Conservation (phyloP, 2,329 filamentous ascomycete species). For the Apiospora sp. region DNA sequence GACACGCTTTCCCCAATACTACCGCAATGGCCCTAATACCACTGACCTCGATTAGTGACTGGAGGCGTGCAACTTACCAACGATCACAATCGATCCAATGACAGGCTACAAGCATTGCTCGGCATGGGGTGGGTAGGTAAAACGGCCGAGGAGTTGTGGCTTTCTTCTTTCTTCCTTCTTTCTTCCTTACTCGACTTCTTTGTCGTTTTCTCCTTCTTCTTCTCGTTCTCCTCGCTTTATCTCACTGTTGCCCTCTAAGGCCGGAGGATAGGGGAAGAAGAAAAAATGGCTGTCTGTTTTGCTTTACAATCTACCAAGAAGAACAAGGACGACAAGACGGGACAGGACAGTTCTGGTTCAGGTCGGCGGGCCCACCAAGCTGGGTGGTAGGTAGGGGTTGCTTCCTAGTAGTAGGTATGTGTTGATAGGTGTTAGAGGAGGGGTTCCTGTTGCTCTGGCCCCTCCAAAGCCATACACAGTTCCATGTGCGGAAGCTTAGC, state of each 20-base stretch:
- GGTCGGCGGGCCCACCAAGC: neutral
- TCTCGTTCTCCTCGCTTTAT: too few species aligned
- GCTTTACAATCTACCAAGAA: neutral
- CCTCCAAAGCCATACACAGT: conserved; percentile 15
- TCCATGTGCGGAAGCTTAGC: conserved; percentile 22
- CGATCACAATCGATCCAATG: conserved; percentile 14
- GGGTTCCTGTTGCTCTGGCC: conserved; percentile 13
- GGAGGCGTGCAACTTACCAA: conserved; percentile 13
- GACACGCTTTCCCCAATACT: conserved; percentile 6
- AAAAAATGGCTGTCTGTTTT: neutral
- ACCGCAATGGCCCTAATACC: neutral
- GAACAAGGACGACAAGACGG: neutral
- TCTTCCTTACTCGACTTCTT: too few species aligned
- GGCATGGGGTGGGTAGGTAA: neutral
- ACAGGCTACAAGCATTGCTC: neutral
- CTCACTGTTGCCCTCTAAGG: neutral
- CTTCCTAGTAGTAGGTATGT: neutral
- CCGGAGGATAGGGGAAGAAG: neutral
- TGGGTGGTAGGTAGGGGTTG: neutral
- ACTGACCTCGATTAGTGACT: conserved; percentile 12
- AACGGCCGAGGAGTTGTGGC: conserved; percentile 7
- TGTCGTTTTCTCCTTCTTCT: neutral
- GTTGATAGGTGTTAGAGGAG: neutral
- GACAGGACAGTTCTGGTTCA: neutral
- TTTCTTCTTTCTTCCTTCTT: neutral